These are phyloP conservation scores for Russula emetica DNA, from an alignment of 768 basidiomycete species.

Conservation along the genomic window DNA sequence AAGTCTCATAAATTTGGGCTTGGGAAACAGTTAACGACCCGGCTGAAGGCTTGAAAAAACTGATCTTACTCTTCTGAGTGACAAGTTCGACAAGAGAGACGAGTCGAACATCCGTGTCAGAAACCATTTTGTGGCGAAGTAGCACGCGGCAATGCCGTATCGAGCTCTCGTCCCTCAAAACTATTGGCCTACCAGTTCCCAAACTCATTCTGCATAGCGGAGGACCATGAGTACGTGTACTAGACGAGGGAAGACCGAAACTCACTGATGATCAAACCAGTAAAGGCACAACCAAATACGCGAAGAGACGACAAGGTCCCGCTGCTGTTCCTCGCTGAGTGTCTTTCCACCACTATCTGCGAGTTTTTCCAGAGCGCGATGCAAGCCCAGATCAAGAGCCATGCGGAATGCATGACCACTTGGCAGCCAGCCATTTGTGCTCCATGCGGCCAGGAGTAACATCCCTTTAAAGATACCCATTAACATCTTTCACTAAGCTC, in stretches of 20 bases:
- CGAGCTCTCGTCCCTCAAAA: constrained; percentile 83
- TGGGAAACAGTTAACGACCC: constrained; percentile 3
- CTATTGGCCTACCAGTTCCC: constrained; percentile 85
- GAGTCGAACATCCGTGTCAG: constrained; percentile 84
- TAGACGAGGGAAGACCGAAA: constrained; percentile 23
- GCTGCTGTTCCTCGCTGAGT: constrained; percentile 75
- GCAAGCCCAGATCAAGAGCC: constrained; percentile 90
- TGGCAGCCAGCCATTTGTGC: constrained; percentile 91
- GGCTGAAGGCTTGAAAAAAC: not conserved
- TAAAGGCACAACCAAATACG: constrained; percentile 93
- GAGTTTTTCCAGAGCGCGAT: constrained; percentile 88
- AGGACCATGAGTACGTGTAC: constrained; percentile 19
- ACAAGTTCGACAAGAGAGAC: constrained; percentile 87
- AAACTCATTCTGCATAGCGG: constrained; percentile 67
- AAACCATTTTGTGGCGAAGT: constrained; percentile 79
- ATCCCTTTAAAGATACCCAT: constrained; percentile 53
- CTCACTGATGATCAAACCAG: constrained; percentile 94
- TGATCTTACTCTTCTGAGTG: constrained; percentile 74
- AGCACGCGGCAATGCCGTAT: constrained; percentile 81
- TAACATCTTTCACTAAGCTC: not conserved
- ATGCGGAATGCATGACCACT: constrained; percentile 95
- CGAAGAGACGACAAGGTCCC: constrained; percentile 86
- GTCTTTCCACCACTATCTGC: constrained; percentile 66
- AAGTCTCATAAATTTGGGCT: constrained; percentile 93
- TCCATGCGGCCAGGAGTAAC: constrained; percentile 89